phyloP scores from a whole-genome alignment of 108 stramenopile species.

The Nitzschia palea region DNA sequence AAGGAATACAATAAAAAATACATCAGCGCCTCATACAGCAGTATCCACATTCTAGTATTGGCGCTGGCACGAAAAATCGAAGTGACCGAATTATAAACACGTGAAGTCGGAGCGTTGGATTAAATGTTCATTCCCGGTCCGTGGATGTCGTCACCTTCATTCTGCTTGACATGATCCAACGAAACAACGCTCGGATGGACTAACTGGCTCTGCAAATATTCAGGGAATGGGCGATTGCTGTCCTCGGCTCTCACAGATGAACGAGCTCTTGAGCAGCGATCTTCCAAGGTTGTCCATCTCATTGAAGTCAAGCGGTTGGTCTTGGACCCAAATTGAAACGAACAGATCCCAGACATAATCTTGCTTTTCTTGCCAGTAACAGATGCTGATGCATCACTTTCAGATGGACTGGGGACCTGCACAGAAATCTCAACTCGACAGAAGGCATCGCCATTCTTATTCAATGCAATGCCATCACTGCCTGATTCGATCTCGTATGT shows the following conservation, averaged over 20 bases:
- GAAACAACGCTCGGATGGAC: constrained; percentile 22
- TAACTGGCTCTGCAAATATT: constrained; percentile 5
- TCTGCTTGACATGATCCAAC: constrained; percentile 1
- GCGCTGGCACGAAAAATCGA: too few relatives aligned
- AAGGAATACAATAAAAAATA: too few relatives aligned
- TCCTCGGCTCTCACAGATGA: not conserved
- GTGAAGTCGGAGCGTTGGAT: too few relatives aligned
- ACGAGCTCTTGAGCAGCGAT: not conserved
- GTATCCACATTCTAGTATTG: too few relatives aligned
- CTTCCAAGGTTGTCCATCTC: constrained; percentile 11
- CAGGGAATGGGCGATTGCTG: not conserved
- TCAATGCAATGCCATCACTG: constrained; percentile 15
- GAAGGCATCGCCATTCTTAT: constrained; percentile 18
- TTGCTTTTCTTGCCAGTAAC: not conserved
- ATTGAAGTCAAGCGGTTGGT: not conserved
- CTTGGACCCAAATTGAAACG: not conserved
- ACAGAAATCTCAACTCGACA: not conserved
- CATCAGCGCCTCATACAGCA: too few relatives aligned
- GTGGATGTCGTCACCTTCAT: not conserved
- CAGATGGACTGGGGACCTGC: not conserved
- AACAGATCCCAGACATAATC: not conserved
- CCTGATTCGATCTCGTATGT: constrained; percentile 5
- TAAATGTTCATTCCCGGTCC: constrained; percentile 6
- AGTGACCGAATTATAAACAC: too few relatives aligned
- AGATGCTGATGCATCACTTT: too few relatives aligned